Conservation (phyloP, 148 eudicot species). For the Oxyria digyna region DNA sequence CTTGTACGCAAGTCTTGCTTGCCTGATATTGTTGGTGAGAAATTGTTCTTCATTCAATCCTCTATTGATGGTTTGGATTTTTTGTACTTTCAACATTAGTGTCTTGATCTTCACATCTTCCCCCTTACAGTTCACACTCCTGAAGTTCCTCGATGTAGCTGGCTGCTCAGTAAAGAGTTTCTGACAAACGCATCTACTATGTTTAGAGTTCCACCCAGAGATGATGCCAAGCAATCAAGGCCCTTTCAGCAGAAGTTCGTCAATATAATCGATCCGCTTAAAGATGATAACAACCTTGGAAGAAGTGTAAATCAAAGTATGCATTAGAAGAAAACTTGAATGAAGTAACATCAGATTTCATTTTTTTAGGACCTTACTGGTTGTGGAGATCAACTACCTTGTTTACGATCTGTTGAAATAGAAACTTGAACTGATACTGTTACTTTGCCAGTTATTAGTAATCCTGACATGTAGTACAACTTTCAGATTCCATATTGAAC, state of each 20-base stretch:
- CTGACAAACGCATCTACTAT: constrained; percentile 28
- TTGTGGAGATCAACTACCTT: neutral
- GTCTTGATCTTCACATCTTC: constrained; percentile 4
- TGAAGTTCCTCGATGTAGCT: constrained; percentile 8
- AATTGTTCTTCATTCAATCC: neutral
- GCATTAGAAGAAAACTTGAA: neutral
- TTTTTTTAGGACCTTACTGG: neutral
- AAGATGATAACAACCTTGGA: constrained; percentile 52
- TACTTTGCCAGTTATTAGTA: neutral
- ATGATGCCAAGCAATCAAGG: constrained; percentile 16
- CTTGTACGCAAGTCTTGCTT: constrained; percentile 40
- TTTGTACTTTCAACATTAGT: neutral
- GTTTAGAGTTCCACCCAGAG: constrained; percentile 33
- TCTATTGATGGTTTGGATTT: neutral
- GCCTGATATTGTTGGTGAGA: constrained; percentile 42
- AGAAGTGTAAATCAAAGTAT: constrained; percentile 55
- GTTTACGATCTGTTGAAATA: neutral
- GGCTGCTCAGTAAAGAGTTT: constrained; percentile 33
- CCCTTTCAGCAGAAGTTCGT: constrained; percentile 31
- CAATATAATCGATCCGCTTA: constrained; percentile 50
- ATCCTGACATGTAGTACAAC: neutral
- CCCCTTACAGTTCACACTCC: constrained; percentile 28
- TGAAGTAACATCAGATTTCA: neutral
- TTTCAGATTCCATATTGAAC: neutral
- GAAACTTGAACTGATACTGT: neutral